These are phyloP conservation scores for Dendrobium nobile DNA, from an alignment of 106 monocot genomes.

Conservation along the genomic window DNA sequence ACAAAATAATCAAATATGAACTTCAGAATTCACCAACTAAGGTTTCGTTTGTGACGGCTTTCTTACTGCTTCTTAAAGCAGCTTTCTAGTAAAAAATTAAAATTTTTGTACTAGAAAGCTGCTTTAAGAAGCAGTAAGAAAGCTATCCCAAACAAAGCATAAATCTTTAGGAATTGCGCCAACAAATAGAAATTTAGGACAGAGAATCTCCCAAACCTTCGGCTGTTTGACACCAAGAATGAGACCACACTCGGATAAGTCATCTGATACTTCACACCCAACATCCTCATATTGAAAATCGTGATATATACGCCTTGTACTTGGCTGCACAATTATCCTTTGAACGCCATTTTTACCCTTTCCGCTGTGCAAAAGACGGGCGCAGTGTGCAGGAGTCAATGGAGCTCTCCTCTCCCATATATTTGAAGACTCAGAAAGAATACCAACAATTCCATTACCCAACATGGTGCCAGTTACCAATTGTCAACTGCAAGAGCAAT, in stretches of 20 bases:
- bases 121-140: too few relatives aligned
- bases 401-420: slow-evolving; percentile 94
- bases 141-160: too few relatives aligned
- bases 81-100: too few relatives aligned
- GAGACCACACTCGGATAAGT: slow-evolving; percentile 87
- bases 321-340: slow-evolving; percentile 80
- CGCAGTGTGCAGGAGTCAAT: slow-evolving; percentile 81
- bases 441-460: slow-evolving; percentile 90
- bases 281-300: slow-evolving; percentile 85
- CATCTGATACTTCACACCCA: slow-evolving; percentile 88
- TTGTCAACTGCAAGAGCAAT: slow-evolving; percentile 1
- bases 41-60: too few relatives aligned
- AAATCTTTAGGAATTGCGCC: background rate
- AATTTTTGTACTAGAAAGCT: too few relatives aligned
- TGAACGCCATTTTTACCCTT: slow-evolving; percentile 43
- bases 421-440: slow-evolving; percentile 68
- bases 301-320: slow-evolving; percentile 70
- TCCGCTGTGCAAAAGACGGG: slow-evolving; percentile 68
- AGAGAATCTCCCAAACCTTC: slow-evolving; percentile 34
- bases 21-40: background rate
- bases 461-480: slow-evolving; percentile 27
- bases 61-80: too few relatives aligned
- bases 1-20: slow-evolving; percentile 1
- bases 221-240: slow-evolving; percentile 94
- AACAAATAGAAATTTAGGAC: background rate